Conservation (phyloP, 108 stramenopile species). For the Skeletonema marinoi region DNA sequence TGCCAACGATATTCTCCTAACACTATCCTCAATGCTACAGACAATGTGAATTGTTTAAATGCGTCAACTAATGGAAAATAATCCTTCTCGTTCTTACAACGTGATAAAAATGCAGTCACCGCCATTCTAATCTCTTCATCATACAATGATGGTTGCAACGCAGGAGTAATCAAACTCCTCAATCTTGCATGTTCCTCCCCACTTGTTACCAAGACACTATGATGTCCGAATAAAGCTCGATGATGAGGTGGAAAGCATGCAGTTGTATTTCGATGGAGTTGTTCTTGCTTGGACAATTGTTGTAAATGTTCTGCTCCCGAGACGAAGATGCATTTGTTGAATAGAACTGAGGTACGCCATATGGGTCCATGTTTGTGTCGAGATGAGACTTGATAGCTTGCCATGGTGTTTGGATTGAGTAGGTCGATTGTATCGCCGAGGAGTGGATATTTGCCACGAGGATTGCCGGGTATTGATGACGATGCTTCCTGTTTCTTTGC, state of each 20-base stretch:
- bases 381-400: slow-evolving; percentile 26
- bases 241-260: slow-evolving; percentile 54
- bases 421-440: slow-evolving; percentile 38
- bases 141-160: slow-evolving; percentile 29
- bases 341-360: slow-evolving; percentile 20
- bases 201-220: slow-evolving; percentile 33
- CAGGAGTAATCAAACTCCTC: slow-evolving; percentile 19
- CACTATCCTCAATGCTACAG: slow-evolving; percentile 23
- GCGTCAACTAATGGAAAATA: slow-evolving; percentile 20
- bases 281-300: slow-evolving; percentile 23
- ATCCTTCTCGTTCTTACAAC: not conserved
- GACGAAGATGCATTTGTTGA: slow-evolving; percentile 32
- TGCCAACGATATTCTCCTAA: slow-evolving; percentile 29
- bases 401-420: slow-evolving; percentile 37
- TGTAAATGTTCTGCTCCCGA: slow-evolving; percentile 11
- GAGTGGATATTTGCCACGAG: slow-evolving; percentile 21
- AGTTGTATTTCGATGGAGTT: slow-evolving; percentile 13
- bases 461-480: not conserved
- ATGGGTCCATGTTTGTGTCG: slow-evolving; percentile 20
- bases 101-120: slow-evolving; percentile 15
- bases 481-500: not conserved
- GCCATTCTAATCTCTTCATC: slow-evolving; percentile 24
- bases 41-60: slow-evolving; percentile 28
- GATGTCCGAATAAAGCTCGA: slow-evolving; percentile 25
- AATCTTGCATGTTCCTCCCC: slow-evolving; percentile 31